Conservation (phyloP, 768 basidiomycete genomes). For the Lactarius tabidus region DNA sequence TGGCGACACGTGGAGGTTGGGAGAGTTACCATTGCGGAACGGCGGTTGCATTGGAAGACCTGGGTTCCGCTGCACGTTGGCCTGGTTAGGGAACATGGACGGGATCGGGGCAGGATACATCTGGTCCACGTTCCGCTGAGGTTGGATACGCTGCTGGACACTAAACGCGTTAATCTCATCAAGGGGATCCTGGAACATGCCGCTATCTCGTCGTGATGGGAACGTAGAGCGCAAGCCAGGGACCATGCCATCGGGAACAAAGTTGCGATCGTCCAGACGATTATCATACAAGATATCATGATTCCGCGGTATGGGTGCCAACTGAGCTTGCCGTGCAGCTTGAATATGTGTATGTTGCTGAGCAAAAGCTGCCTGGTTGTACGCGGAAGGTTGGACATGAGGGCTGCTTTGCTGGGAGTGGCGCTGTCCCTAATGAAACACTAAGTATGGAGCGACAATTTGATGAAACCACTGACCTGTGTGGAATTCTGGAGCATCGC, state of each 20-base stretch:
- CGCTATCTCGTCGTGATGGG: constrained; percentile 54
- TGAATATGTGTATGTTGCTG: constrained; percentile 36
- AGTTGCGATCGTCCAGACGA: constrained; percentile 68
- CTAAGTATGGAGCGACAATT: constrained; percentile 25
- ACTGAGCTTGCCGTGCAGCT: constrained; percentile 31
- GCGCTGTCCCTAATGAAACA: constrained; percentile 21
- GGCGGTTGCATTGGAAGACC: constrained; percentile 53
- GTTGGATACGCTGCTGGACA: constrained; percentile 48
- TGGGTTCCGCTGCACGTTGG: constrained; percentile 44
- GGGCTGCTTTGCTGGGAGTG: constrained; percentile 19
- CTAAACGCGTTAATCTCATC: constrained; percentile 63
- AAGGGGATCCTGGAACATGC: constrained; percentile 52
- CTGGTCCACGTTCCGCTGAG: constrained; percentile 51
- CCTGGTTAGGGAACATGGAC: constrained; percentile 52
- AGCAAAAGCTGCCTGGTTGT: constrained; percentile 28
- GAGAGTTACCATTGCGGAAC: constrained; percentile 69
- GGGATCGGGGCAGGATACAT: constrained; percentile 50
- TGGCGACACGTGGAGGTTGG: constrained; percentile 45
- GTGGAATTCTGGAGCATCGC: constrained; percentile 75
- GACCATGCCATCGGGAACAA: constrained; percentile 82
- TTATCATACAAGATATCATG: constrained; percentile 71
- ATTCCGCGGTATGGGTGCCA: constrained; percentile 43
- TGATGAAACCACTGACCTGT: constrained; percentile 47
- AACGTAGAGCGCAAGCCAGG: constrained; percentile 71
- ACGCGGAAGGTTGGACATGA: constrained; percentile 27